Percentiles rank a stretch among this genome's conserved stretches.
phyloP scores from a whole-genome alignment of 805 yeast genomes.

The Komagataella kurtzmanii region DNA sequence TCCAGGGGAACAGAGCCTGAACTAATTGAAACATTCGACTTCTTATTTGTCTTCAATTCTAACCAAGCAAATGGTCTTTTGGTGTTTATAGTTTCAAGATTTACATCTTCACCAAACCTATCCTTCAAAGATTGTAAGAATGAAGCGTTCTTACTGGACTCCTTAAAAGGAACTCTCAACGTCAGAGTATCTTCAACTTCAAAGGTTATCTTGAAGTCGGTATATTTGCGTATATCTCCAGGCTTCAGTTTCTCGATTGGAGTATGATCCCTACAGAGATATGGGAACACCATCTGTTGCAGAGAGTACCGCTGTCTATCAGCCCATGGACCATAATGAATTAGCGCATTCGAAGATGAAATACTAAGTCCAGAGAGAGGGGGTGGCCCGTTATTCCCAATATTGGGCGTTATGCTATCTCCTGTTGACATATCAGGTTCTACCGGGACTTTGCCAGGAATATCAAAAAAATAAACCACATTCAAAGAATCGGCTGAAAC shows the following conservation, averaged over 20 bases:
- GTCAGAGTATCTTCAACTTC: slow-evolving; percentile 52
- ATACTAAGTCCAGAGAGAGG: slow-evolving; percentile 55
- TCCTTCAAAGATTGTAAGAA: slow-evolving; percentile 11
- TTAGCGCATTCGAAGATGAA: slow-evolving; percentile 41
- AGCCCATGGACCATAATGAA: slow-evolving; percentile 94
- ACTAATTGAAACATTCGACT: slow-evolving; percentile 32
- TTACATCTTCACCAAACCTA: slow-evolving; percentile 9
- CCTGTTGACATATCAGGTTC: slow-evolving; percentile 10
- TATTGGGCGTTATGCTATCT: slow-evolving; percentile 29
- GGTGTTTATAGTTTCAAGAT: slow-evolving; percentile 4
- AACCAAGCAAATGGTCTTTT: slow-evolving; percentile 87
- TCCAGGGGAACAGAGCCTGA: slow-evolving; percentile 38
- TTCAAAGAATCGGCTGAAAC: slow-evolving; percentile 44
- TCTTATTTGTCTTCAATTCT: slow-evolving; percentile 48
- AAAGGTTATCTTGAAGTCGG: slow-evolving; percentile 42
- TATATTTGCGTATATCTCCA: slow-evolving; percentile 41
- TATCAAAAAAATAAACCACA: slow-evolving; percentile 56
- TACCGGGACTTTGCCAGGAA: slow-evolving; percentile 38
- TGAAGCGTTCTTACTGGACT: slow-evolving; percentile 60
- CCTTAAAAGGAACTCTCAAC: slow-evolving; percentile 72
- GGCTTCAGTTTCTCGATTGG: slow-evolving; percentile 23
- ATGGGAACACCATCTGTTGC: slow-evolving; percentile 58
- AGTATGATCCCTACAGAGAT: slow-evolving; percentile 39
- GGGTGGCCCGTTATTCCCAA: slow-evolving; percentile 43
- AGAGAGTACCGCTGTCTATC: slow-evolving; percentile 67